Base-by-base conservation (phyloP, 768 basidiomycete species). In the Mrakia frigida region DNA sequence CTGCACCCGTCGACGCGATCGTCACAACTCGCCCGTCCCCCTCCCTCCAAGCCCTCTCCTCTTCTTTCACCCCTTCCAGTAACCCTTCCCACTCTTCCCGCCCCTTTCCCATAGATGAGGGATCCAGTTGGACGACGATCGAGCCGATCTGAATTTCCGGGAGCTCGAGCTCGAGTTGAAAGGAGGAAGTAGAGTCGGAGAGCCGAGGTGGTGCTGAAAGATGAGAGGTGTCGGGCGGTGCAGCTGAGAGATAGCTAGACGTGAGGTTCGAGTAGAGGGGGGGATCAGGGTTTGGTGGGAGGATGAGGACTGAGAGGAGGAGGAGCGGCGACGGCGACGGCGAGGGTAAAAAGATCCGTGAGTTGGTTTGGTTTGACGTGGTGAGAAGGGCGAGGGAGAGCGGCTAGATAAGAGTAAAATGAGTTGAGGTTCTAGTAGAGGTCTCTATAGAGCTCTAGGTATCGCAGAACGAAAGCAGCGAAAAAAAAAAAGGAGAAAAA, bases 141-240 rank as follows among this genome's bases (percentile, higher is more conserved):
- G 65, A 39, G 21, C 65, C 65, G 35, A 68, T 39, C 35, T 68
- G 35, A 21, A 68, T 21, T n/a, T 68, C 65, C 6, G 65, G 65
- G 21, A 68, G 37, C 5, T 39, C 63, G 56, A 25, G 56, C 7
- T 28, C 25, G n/a, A 56, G 56, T 1, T 28, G 4, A 18, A 56
- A 25, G 56, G 56, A 56, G 28, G n/a, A 56, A 6, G 56, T 5
- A 1, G 25, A 53, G 25, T 21, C 28, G n/a, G 56, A 28, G 56
- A 3, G 56, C n/a, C n/a, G 28, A 56, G n/a, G n/a, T n/a, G n/a
- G n/a, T n/a, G n/a, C 7, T 6, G 21, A 7, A 10, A 7, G 52
- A 21, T 16, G 3, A n/a, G 18, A 25, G 25, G 52, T 7, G 52
- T 2, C 23, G 56, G 56, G 25, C 0, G 56, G 2, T 25, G 6